These are phyloP conservation scores for Cymbomonas tetramitiformis DNA, from an alignment of 139 green algal genomes.

Conservation along the genomic window DNA sequence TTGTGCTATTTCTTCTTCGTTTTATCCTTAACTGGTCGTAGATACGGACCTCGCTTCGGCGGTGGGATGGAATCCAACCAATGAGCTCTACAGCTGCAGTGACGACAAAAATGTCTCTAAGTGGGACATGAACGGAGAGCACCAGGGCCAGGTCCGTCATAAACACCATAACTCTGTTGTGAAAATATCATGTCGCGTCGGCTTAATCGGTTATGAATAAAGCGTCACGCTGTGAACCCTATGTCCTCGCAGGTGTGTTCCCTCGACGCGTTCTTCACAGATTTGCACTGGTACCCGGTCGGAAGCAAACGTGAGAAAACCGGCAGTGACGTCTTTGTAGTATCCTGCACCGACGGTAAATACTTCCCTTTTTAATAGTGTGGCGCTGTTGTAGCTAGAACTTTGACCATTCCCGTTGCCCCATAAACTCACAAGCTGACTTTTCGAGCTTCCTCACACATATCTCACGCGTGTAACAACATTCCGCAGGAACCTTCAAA, in stretches of 20 bases:
- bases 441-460: too few species aligned
- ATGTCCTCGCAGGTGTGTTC: conserved; percentile 9
- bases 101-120: conserved; percentile 47
- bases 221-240: too few species aligned
- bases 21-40: too few species aligned
- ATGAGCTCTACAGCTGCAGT: conserved; percentile 34
- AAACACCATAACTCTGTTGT: too few species aligned
- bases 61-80: conserved; percentile 37
- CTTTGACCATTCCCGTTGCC: too few species aligned
- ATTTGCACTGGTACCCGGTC: conserved; percentile 46
- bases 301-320: conserved; percentile 33
- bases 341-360: conserved; percentile 53
- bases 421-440: too few species aligned
- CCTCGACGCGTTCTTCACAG: conserved; percentile 41
- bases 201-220: too few species aligned
- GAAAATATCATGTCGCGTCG: too few species aligned
- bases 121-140: conserved; percentile 40
- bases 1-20: too few species aligned
- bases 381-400: too few species aligned
- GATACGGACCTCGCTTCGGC: conserved; percentile 34
- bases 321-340: conserved; percentile 38
- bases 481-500: conserved; percentile 48
- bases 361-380: too few species aligned
- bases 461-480: too few species aligned
- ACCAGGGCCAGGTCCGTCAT: conserved; percentile 38